Conservation (phyloP, 139 green algal species). For the Chlamydomonas applanata region DNA sequence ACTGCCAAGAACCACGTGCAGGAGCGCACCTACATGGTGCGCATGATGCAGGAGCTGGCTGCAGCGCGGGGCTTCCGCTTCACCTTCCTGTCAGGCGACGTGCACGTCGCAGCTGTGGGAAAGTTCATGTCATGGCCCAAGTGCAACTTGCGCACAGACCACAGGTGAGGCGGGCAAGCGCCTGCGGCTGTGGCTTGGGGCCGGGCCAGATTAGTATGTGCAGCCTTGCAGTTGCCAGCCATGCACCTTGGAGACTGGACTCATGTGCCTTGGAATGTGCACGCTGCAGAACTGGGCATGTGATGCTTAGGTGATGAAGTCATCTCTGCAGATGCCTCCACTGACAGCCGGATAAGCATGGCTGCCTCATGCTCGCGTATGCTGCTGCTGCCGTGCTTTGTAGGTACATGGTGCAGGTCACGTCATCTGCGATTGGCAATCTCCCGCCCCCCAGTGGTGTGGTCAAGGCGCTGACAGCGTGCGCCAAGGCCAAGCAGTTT, state of each 20-base stretch:
- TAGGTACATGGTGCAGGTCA: conserved; percentile 44
- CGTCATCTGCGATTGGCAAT: conserved; percentile 54
- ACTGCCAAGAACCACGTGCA: conserved; percentile 15
- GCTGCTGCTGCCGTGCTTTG: background rate
- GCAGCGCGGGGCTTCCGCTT: conserved; percentile 37
- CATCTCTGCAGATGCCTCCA: background rate
- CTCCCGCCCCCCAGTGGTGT: conserved; percentile 36
- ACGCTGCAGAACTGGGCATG: background rate
- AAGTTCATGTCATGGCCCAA: conserved; percentile 37
- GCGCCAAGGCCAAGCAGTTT: conserved; percentile 3
- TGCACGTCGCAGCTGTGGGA: conserved; percentile 47
- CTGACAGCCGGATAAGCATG: background rate
- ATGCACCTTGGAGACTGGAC: too few species aligned
- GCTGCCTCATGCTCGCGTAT: too few species aligned
- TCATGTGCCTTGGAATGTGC: too few species aligned
- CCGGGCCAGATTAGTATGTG: background rate
- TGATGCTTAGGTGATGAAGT: too few species aligned
- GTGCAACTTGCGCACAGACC: conserved; percentile 27
- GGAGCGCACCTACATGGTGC: conserved; percentile 17
- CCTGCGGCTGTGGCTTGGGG: too few species aligned
- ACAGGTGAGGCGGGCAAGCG: too few species aligned
- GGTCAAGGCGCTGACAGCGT: conserved; percentile 29
- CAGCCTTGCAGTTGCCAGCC: background rate
- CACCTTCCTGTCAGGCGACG: conserved; percentile 55
- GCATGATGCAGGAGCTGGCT: conserved; percentile 41